Base-by-base conservation (phyloP, 306 rosid genomes). In the barrel medic (Medicago truncatula) region DNA sequence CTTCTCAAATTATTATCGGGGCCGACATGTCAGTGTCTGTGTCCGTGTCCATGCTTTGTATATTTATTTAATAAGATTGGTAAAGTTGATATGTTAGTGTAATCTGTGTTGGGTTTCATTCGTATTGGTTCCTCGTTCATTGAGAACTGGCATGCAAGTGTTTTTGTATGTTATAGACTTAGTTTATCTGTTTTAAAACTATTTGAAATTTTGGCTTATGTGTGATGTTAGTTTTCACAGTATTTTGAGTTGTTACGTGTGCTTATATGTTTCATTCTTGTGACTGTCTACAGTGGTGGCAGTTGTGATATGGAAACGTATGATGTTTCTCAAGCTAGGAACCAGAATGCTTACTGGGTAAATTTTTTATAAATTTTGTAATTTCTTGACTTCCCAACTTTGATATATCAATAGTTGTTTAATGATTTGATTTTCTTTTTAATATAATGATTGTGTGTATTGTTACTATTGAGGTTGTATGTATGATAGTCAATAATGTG, bases 251-350 rank as follows among this genome's bases (percentile, higher is more conserved):
- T 38, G 39, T 73, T 18, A 21, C 67, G 65, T 50, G 39, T 41
- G 73, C 76, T 86, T 74, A 88, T 28, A 28, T 75, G 18, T 47
- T 76, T 46, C 8, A 7, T 73, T 57, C 52, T 21, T 2, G 21
- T 83, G 70, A 57, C 43, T 67, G 83, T 65, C 34, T 78, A 46
- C 84, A 89, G 96, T 71, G 87, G 97, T 85, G 90, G 90, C 86
- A 70, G 90, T 84, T 73, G 65, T 86, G 84, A 81, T 82, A 83
- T 88, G 86, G 92, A 86, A 86, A 82, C 84, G 84, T 89, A 88
- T 82, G 81, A 68, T 88, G 85, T 76, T 84, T 74, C 88, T 31
- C 88, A 81, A 69, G 47, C 77, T 67, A 80, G 87, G 59, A 85
- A 79, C 80, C 68, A 83, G n/a, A 96, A 83, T 68, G 68, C 85